Conservation (phyloP, 2,329 filamentous ascomycete genomes). For the Trichoderma arundinaceum region DNA sequence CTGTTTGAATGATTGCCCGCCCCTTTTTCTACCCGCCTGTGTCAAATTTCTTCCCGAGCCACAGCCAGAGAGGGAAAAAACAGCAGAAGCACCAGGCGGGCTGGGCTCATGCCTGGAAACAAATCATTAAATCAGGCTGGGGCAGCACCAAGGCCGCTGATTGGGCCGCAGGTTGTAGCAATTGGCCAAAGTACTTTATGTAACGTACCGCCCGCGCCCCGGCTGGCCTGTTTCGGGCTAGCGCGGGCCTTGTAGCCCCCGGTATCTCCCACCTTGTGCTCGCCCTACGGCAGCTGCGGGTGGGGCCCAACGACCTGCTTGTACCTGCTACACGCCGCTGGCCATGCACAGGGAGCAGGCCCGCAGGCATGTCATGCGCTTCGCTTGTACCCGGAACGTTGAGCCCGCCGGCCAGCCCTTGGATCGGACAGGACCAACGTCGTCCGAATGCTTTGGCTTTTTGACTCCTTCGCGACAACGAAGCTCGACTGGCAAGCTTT, state of each 20-base stretch:
- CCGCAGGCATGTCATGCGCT: slow-evolving; percentile 28
- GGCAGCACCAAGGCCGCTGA: background rate
- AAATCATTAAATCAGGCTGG: slow-evolving; percentile 13
- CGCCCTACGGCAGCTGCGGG: slow-evolving; percentile 29
- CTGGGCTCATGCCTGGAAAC: background rate
- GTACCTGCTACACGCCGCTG: slow-evolving; percentile 26
- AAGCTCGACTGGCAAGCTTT: slow-evolving; percentile 12
- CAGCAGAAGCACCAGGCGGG: background rate
- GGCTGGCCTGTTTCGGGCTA: slow-evolving; percentile 21
- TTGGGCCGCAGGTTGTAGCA: slow-evolving; percentile 4
- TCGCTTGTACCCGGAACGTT: slow-evolving; percentile 30
- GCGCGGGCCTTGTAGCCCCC: slow-evolving; percentile 26
- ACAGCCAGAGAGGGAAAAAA: background rate
- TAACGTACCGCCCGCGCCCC: slow-evolving; percentile 31
- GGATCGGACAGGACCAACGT: slow-evolving; percentile 21
- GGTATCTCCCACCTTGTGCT: slow-evolving; percentile 24
- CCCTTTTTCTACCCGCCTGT: background rate
- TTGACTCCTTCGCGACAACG: slow-evolving; percentile 25
- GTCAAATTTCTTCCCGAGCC: background rate
- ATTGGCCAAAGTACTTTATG: slow-evolving; percentile 24
- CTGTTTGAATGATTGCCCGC: too few species aligned
- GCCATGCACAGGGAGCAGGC: slow-evolving; percentile 15
- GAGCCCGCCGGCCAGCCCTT: background rate
- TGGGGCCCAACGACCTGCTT: background rate
- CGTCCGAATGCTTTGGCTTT: background rate